A percentile compares a stretch with the other conserved stretches of the same genome.
These are phyloP conservation scores for Hamigera avellanea DNA, from an alignment of 495 filamentous ascomycete genomes.

Conservation along the genomic window DNA sequence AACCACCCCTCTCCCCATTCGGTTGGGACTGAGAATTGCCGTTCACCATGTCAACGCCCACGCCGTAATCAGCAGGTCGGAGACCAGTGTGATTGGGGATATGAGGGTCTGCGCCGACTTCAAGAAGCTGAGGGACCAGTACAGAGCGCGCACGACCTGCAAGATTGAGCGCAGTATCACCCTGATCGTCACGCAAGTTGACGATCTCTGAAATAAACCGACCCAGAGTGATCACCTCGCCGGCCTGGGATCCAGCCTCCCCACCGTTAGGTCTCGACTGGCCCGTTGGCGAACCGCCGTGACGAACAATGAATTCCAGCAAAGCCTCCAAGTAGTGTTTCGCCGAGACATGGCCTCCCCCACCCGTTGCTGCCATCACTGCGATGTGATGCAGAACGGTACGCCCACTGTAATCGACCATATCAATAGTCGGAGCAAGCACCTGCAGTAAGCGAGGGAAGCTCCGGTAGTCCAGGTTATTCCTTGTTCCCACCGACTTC, in stretches of 20 bases:
- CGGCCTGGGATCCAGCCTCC: constrained; percentile 17
- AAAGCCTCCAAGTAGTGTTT: constrained; percentile 90
- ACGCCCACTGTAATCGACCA: constrained; percentile 75
- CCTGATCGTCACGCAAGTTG: constrained; percentile 80
- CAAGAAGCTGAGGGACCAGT: constrained; percentile 84
- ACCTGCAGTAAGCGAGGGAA: constrained; percentile 80
- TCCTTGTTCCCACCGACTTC: constrained; percentile 76
- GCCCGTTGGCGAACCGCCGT: constrained; percentile 54
- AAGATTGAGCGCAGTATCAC: constrained; percentile 89
- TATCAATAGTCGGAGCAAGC: constrained; percentile 80
- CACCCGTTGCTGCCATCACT: constrained; percentile 84
- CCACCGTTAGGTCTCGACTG: constrained; percentile 32
- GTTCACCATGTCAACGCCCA: constrained; percentile 56
- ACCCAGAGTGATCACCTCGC: constrained; percentile 64
- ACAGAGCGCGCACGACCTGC: constrained; percentile 85
- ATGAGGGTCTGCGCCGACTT: constrained; percentile 81
- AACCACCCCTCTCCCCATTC: constrained; percentile 29
- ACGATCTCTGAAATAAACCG: constrained; percentile 94
- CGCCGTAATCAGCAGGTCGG: constrained; percentile 80
- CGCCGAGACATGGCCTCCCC: constrained; percentile 63
- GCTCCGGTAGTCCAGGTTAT: constrained; percentile 74
- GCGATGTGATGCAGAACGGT: constrained; percentile 96
- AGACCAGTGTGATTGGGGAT: constrained; percentile 84
- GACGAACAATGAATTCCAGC: constrained; percentile 83
- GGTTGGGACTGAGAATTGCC: constrained; percentile 34